Evolutionary conservation across 1,284 basidiomycete species (phyloP), one percentile per base, ranked within the genome.

Genomic region (Xerocomus cyaneibrunnescens): DNA sequence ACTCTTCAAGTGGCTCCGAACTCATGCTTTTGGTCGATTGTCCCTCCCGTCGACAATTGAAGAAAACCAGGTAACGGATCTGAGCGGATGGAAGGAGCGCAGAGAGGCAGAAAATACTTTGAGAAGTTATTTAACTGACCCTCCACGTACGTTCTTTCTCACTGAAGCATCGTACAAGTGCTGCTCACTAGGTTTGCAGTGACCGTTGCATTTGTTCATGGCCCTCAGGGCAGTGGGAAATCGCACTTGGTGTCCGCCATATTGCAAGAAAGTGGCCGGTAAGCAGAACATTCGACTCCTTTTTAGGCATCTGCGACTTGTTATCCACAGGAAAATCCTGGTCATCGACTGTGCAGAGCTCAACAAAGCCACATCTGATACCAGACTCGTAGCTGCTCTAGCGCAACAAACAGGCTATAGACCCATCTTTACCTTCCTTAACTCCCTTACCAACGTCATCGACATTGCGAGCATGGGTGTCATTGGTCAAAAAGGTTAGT

Each of bases 171-270:
- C 7, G 14, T 9, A 17, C 10, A 19, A 7, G 36, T 17, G 16
- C 48, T 8, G 22, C 30, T 56, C 16, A 60, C 46, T 44, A 28
- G 36, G n/a, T 43, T 51, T 13, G 31, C 47, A 85, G 84, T 70
- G 22, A 87, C 86, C 3, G 73, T 89, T 30, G 77, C 84, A n/a
- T 89, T 96, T 56, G 72, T 99, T 19, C 88, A 95, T 43, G 96
- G 96, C 1, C 96, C 96, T 0, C 86, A 89, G 52, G 96, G 96
- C 2, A 92, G 89, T 55, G 95, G 96, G 5, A 98, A 98, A 72
- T 79, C 79, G 4, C 77, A 77, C 7, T 78, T 98, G 71, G 70
- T 97, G 3, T 71, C 80, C 7, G 68, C 77, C 3, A 75, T 91
- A 5, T 68, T 93, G 51, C 74, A 80, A 49, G 77, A 85, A 22